Conservation (phyloP, 2,329 filamentous ascomycete genomes). For the Talaromyces albobiverticillius region DNA sequence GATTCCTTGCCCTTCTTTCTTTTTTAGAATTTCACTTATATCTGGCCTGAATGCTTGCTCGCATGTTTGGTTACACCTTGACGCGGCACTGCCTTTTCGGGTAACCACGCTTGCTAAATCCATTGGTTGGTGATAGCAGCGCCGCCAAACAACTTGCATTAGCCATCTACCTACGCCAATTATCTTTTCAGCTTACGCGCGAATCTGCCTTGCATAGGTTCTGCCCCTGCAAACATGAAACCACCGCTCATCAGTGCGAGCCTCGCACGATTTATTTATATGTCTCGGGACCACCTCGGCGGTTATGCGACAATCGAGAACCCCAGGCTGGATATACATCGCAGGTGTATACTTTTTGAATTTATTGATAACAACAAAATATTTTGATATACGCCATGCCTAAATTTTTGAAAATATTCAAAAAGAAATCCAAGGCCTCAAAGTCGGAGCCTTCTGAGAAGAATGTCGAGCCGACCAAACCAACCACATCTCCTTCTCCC, state of each 20-base stretch:
- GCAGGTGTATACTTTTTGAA: background rate
- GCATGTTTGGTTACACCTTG: too few species aligned
- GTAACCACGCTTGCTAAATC: background rate
- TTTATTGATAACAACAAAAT: background rate
- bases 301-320: background rate
- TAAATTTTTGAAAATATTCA: slow-evolving; percentile 8
- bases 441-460: background rate
- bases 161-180: background rate
- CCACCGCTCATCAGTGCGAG: background rate
- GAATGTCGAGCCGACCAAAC: background rate
- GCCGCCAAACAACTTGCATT: background rate
- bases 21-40: too few species aligned
- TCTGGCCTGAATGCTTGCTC: too few species aligned
- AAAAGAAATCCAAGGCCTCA: slow-evolving; percentile 3
- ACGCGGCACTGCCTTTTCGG: too few species aligned
- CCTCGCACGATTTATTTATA: background rate
- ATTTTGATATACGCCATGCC: slow-evolving; percentile 1
- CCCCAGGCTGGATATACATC: background rate
- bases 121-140: slow-evolving; percentile 1
- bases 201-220: background rate
- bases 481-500: background rate
- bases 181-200: background rate
- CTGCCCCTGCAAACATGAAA: background rate
- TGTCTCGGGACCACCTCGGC: background rate
- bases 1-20: too few species aligned